Evolutionary conservation across 2,329 filamentous ascomycete species (phyloP).

Genomic region (Ophiostoma pallidulum): DNA sequence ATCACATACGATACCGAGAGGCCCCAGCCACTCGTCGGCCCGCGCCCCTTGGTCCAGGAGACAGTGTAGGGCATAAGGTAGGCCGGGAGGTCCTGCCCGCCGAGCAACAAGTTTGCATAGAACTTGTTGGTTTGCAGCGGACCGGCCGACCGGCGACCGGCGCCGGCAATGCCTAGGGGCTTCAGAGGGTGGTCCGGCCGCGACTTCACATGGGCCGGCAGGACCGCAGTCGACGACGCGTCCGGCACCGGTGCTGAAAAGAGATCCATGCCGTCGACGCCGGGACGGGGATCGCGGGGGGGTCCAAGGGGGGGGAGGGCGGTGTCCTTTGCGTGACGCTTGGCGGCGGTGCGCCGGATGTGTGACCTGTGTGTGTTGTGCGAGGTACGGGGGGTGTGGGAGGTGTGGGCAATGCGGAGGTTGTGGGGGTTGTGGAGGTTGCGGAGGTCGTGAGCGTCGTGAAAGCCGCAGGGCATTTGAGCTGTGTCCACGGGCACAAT

Average conservation of each 20-base stretch:
- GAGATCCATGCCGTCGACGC: constrained; percentile 32
- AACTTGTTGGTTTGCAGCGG: constrained; percentile 71
- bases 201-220: constrained; percentile 34
- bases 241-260: constrained; percentile 42
- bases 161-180: constrained; percentile 36
- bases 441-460: no score
- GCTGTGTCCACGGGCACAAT: constrained; percentile 13
- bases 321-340: no score
- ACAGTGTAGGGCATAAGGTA: constrained; percentile 71
- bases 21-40: constrained; percentile 60
- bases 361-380: no score
- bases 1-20: constrained; percentile 69
- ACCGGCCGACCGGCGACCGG: constrained; percentile 22
- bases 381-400: no score
- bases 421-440: no score
- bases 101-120: constrained; percentile 72
- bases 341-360: no score
- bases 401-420: no score
- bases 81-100: constrained; percentile 55
- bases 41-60: constrained; percentile 56
- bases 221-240: constrained; percentile 36
- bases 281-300: not conserved
- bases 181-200: constrained; percentile 50
- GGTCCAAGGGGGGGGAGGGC: constrained; percentile 8
- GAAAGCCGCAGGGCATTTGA: no score